Evolutionary conservation across 2,329 filamentous ascomycete species (phyloP).

Genomic region (Triangularia verruculosa): DNA sequence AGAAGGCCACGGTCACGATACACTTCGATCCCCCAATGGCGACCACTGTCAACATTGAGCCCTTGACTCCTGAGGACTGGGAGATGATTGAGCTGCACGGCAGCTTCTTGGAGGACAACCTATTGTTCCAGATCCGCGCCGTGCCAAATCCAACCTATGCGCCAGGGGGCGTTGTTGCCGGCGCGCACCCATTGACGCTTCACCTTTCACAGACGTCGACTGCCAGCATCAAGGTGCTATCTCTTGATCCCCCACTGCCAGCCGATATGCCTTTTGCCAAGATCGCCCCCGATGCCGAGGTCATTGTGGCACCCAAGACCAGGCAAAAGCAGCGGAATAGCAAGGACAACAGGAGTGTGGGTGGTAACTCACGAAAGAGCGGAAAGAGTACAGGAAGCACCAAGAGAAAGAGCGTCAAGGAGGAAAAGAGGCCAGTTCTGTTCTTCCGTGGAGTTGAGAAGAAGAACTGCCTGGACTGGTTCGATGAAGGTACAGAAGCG

Average conservation of each 20-base stretch:
- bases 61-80: slow-evolving; percentile 93
- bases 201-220: slow-evolving; percentile 95
- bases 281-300: slow-evolving; percentile 89
- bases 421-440: slow-evolving; percentile 64
- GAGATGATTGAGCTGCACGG: slow-evolving; percentile 98
- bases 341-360: slow-evolving; percentile 76
- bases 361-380: slow-evolving; percentile 75
- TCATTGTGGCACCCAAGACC: slow-evolving; percentile 93
- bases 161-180: slow-evolving; percentile 48
- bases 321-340: slow-evolving; percentile 65
- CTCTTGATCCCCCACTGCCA: slow-evolving; percentile 71
- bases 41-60: slow-evolving; percentile 95
- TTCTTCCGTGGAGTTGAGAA: slow-evolving; percentile 81
- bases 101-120: slow-evolving; percentile 90
- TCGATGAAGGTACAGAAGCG: slow-evolving; percentile 62
- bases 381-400: slow-evolving; percentile 73
- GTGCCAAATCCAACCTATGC: slow-evolving; percentile 78
- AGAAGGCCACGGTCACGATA: slow-evolving; percentile 68
- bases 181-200: slow-evolving; percentile 77
- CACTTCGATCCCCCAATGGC: slow-evolving; percentile 89
- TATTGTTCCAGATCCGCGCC: slow-evolving; percentile 87
- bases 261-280: slow-evolving; percentile 78
- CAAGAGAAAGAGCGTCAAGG: slow-evolving; percentile 49
- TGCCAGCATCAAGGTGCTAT: slow-evolving; percentile 83
- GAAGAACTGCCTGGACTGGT: slow-evolving; percentile 68